Percentiles rank a stretch among this genome's conserved stretches.
These are phyloP conservation scores for Pycnococcus provasolii DNA, from an alignment of 139 green algal genomes.

Conservation along the genomic window DNA sequence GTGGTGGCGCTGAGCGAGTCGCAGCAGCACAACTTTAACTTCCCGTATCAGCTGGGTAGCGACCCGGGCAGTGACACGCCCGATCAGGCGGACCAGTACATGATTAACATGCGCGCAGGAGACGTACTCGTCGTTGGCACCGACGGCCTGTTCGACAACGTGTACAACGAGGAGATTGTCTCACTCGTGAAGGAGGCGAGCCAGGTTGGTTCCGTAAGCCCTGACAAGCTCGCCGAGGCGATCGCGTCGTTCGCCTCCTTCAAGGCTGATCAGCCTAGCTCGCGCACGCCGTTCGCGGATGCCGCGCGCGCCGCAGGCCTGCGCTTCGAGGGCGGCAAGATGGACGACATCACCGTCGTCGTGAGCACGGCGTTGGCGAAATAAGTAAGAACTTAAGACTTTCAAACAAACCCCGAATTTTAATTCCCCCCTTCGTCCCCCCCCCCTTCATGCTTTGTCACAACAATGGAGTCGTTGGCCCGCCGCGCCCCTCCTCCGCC, in stretches of 20 bases:
- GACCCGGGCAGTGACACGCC: conserved; percentile 16
- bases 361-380: conserved; percentile 21
- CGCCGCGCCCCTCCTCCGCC: background rate
- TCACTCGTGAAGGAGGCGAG: conserved; percentile 30
- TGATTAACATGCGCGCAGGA: conserved; percentile 55
- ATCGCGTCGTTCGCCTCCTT: too few relatives aligned
- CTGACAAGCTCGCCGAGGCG: too few relatives aligned
- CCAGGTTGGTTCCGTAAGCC: too few relatives aligned
- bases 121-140: conserved; percentile 83
- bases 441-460: background rate
- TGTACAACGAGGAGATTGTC: conserved; percentile 81
- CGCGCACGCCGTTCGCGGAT: conserved; percentile 24
- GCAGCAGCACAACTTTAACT: conserved; percentile 98
- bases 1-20: conserved; percentile 57
- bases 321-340: conserved; percentile 47
- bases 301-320: conserved; percentile 22
- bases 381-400: background rate
- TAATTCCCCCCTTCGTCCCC: background rate
- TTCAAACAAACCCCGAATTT: too few relatives aligned
- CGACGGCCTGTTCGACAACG: conserved; percentile 97
- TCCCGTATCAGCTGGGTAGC: conserved; percentile 67
- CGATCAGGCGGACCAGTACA: conserved; percentile 45
- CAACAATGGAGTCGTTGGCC: background rate
- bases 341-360: conserved; percentile 59
- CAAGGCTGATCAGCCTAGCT: too few relatives aligned